Conservation (phyloP, 2,329 filamentous ascomycete species). For the Diaporthe ilicicola region DNA sequence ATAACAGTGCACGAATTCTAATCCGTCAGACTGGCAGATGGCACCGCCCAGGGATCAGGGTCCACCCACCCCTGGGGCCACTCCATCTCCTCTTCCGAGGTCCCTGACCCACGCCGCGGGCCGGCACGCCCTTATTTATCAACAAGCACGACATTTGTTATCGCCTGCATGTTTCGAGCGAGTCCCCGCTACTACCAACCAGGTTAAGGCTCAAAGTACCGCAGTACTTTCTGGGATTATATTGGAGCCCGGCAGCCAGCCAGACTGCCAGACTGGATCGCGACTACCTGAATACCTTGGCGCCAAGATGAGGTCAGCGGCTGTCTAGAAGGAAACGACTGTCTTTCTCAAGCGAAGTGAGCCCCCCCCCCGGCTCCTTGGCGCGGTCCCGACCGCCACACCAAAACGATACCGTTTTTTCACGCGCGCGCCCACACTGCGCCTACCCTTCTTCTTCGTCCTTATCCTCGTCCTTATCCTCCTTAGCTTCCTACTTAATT, state of each 20-base stretch:
- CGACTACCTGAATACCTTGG: not conserved
- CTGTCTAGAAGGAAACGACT: not conserved
- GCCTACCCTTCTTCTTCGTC: too few relatives aligned
- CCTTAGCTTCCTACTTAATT: too few relatives aligned
- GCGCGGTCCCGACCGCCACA: too few relatives aligned
- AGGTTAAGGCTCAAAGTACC: too few relatives aligned
- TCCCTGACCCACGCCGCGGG: not conserved
- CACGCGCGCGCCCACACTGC: too few relatives aligned
- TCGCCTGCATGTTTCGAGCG: not conserved
- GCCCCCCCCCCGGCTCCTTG: too few relatives aligned
- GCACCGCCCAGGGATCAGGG: not conserved
- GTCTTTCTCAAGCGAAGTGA: too few relatives aligned
- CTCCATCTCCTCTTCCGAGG: not conserved
- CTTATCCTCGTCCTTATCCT: too few relatives aligned
- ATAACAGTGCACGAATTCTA: too few relatives aligned
- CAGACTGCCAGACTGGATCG: not conserved
- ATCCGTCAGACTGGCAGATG: not conserved
- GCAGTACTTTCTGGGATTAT: too few relatives aligned
- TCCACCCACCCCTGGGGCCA: conserved; percentile 2
- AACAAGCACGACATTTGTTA: conserved; percentile 7
- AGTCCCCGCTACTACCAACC: not conserved
- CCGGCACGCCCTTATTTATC: not conserved
- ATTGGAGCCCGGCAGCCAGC: not conserved
- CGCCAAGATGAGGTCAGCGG: conserved; percentile 5
- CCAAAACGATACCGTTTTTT: too few relatives aligned